These are phyloP conservation scores for Stephanodiscus triporus DNA, from an alignment of 108 stramenopile genomes.

Conservation along the genomic window DNA sequence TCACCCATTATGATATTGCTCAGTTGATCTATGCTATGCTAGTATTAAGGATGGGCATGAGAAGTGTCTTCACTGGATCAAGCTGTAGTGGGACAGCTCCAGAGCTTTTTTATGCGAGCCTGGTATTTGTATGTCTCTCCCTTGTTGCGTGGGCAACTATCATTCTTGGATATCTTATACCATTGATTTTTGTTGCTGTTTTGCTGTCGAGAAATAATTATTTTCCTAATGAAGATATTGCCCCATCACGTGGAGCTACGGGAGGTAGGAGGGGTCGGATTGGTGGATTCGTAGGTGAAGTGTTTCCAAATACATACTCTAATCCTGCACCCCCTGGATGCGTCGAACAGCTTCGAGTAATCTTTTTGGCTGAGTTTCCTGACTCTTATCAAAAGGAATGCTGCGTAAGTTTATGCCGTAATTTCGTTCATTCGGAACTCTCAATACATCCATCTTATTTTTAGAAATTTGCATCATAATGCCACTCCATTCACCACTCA, in stretches of 20 bases:
- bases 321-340: slow-evolving; percentile 64
- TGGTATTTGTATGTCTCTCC: slow-evolving; percentile 59
- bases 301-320: slow-evolving; percentile 57
- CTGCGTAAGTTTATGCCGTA: slow-evolving; percentile 41
- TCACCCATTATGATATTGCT: neutral
- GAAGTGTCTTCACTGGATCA: slow-evolving; percentile 46
- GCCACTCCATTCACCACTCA: neutral
- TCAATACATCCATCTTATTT: neutral
- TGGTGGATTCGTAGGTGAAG: slow-evolving; percentile 30
- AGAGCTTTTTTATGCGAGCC: slow-evolving; percentile 58
- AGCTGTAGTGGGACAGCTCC: slow-evolving; percentile 66
- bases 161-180: slow-evolving; percentile 63
- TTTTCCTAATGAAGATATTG: slow-evolving; percentile 50
- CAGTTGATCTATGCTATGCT: slow-evolving; percentile 61
- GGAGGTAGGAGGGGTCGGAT: slow-evolving; percentile 31
- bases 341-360: slow-evolving; percentile 49
- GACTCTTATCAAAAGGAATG: slow-evolving; percentile 63
- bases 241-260: slow-evolving; percentile 19
- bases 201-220: slow-evolving; percentile 75
- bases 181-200: slow-evolving; percentile 63
- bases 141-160: slow-evolving; percentile 71
- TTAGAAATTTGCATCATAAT: neutral
- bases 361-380: slow-evolving; percentile 51
- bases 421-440: neutral
- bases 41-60: slow-evolving; percentile 61